These are phyloP conservation scores for Lentinus tigrinus DNA, from an alignment of 768 basidiomycete genomes.

Conservation along the genomic window DNA sequence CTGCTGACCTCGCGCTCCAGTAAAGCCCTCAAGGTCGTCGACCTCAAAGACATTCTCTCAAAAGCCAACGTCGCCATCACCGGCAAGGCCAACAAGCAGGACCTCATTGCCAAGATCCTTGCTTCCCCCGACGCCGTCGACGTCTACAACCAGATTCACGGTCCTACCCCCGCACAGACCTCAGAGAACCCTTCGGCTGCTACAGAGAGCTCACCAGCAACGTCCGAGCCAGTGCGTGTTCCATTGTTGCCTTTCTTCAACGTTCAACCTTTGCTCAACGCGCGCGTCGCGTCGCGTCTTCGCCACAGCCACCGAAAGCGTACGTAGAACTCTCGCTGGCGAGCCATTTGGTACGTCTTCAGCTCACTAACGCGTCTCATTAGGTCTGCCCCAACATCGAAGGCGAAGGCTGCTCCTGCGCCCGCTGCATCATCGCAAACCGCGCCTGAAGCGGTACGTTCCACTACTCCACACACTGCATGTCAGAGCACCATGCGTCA, in stretches of 20 bases:
- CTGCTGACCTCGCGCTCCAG: slow-evolving; percentile 25
- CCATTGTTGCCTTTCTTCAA: neutral
- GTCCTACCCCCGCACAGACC: neutral
- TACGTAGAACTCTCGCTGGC: slow-evolving; percentile 19
- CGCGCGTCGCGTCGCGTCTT: slow-evolving; percentile 18
- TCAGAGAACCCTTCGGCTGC: slow-evolving; percentile 32
- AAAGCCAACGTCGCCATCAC: slow-evolving; percentile 48
- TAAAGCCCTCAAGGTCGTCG: slow-evolving; percentile 69
- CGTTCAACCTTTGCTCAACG: slow-evolving; percentile 25
- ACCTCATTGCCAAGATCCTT: slow-evolving; percentile 63
- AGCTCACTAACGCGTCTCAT: neutral
- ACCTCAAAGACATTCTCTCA: slow-evolving; percentile 62
- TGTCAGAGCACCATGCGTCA: no score
- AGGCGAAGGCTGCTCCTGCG: neutral
- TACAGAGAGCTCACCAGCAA: slow-evolving; percentile 18
- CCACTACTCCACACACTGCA: no score
- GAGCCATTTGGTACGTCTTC: neutral
- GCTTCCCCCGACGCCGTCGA: slow-evolving; percentile 50
- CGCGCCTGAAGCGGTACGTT: no score
- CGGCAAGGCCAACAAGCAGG: slow-evolving; percentile 61
- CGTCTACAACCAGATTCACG: slow-evolving; percentile 40
- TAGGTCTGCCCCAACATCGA: neutral
- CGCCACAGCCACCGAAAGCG: slow-evolving; percentile 35
- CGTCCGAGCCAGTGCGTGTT: slow-evolving; percentile 7
- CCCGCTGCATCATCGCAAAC: slow-evolving; percentile 19